Evolutionary conservation across 331 rosid genomes (phyloP).

Genomic region (Arachis monticola): DNA sequence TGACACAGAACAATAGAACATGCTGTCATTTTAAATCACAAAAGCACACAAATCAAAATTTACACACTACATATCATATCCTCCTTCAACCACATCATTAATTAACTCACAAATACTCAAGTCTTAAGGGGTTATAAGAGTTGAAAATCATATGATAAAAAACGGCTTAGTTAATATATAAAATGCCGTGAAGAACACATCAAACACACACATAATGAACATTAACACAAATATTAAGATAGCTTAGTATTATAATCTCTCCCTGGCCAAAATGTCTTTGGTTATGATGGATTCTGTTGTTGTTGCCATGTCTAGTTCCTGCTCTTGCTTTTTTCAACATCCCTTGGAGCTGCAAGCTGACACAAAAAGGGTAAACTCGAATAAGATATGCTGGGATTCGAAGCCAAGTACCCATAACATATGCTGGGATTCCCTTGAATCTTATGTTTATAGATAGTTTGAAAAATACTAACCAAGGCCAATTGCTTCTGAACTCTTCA

Average conservation of each 20-base stretch:
- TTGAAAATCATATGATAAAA: conserved; percentile 40
- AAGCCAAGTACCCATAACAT: not conserved
- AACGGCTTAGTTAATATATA: conserved; percentile 41
- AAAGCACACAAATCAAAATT: conserved; percentile 45
- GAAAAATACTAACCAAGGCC: conserved; percentile 64
- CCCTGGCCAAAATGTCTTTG: conserved; percentile 43
- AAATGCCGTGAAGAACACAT: conserved; percentile 39
- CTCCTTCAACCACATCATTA: conserved; percentile 49
- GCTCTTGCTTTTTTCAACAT: conserved; percentile 66
- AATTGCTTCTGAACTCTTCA: conserved; percentile 86
- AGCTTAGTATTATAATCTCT: conserved; percentile 41
- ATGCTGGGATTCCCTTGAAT: too few species aligned
- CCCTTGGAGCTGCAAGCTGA: conserved; percentile 68
- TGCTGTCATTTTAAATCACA: conserved; percentile 11
- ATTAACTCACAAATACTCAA: conserved; percentile 33
- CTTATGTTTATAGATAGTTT: not conserved
- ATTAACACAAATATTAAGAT: conserved; percentile 26
- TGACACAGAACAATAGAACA: too few species aligned
- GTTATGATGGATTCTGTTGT: conserved; percentile 28
- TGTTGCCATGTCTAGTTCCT: conserved; percentile 49
- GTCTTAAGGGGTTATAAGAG: conserved; percentile 32
- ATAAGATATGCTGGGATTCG: not conserved
- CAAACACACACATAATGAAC: conserved; percentile 36
- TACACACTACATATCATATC: conserved; percentile 47
- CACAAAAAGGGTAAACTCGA: not conserved